Evolutionary conservation across 306 rosid species (phyloP).

Genomic region (Trifolium repens): DNA sequence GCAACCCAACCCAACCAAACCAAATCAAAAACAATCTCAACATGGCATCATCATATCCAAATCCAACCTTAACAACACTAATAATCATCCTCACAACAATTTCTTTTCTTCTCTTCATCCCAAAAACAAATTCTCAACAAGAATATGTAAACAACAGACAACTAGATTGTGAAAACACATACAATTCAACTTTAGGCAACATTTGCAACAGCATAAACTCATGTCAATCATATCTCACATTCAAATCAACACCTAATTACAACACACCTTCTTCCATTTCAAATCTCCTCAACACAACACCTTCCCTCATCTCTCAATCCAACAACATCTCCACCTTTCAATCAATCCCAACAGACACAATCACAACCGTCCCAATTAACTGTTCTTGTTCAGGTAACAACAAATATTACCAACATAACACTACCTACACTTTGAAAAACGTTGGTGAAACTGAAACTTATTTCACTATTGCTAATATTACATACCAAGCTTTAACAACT

Average conservation of each 20-base stretch:
- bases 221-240: constrained; percentile 68
- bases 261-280: constrained; percentile 48
- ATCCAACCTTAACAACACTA: neutral
- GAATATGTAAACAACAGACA: constrained; percentile 64
- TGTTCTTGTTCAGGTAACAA: constrained; percentile 59
- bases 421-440: constrained; percentile 42
- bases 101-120: neutral
- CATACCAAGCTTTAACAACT: constrained; percentile 70
- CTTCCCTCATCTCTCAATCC: constrained; percentile 45
- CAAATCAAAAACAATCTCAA: neutral
- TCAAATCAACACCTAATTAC: constrained; percentile 53
- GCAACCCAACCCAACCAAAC: neutral
- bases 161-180: constrained; percentile 47
- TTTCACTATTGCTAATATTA: constrained; percentile 58
- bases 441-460: constrained; percentile 59
- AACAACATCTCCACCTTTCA: constrained; percentile 60
- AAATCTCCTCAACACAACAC: constrained; percentile 45
- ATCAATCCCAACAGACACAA: constrained; percentile 37
- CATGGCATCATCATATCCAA: neutral
- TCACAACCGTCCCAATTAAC: constrained; percentile 55
- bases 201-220: constrained; percentile 52
- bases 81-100: neutral
- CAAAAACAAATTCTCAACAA: constrained; percentile 50
- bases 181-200: constrained; percentile 50
- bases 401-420: constrained; percentile 53